Evolutionary conservation across 139 green algal genomes (phyloP).

Genomic region (Chlamydomonas incerta): DNA sequence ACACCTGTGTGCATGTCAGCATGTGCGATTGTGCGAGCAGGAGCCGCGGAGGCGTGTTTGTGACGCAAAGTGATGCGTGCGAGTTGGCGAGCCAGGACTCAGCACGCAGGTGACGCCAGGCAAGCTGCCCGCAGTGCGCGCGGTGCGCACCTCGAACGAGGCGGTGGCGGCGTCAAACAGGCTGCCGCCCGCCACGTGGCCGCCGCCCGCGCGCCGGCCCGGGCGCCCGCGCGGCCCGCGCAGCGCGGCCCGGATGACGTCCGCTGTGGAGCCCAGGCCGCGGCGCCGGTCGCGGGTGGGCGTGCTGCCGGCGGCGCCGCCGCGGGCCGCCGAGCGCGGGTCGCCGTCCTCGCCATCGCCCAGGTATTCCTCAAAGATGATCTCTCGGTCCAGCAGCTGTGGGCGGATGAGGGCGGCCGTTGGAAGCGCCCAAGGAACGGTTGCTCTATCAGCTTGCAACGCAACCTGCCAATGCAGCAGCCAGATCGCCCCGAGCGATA

Average conservation of each 20-base stretch:
- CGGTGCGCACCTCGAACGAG: too few relatives aligned
- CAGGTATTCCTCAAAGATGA: conserved; percentile 9
- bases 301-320: neutral
- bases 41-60: too few relatives aligned
- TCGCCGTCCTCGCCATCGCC: neutral
- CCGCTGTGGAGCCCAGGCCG: neutral
- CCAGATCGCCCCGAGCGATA: too few relatives aligned
- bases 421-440: too few relatives aligned
- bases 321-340: neutral
- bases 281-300: neutral
- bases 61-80: too few relatives aligned
- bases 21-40: too few relatives aligned
- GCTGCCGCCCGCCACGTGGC: neutral
- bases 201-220: neutral
- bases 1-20: too few relatives aligned
- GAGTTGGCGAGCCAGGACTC: too few relatives aligned
- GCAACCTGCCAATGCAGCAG: too few relatives aligned
- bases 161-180: neutral
- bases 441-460: too few relatives aligned
- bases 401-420: neutral
- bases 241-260: conserved; percentile 1
- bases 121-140: too few relatives aligned
- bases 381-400: conserved; percentile 1
- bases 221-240: neutral
- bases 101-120: too few relatives aligned